Evolutionary conservation across 257 asterid species (phyloP).

Genomic region (Solanum tacnaense): DNA sequence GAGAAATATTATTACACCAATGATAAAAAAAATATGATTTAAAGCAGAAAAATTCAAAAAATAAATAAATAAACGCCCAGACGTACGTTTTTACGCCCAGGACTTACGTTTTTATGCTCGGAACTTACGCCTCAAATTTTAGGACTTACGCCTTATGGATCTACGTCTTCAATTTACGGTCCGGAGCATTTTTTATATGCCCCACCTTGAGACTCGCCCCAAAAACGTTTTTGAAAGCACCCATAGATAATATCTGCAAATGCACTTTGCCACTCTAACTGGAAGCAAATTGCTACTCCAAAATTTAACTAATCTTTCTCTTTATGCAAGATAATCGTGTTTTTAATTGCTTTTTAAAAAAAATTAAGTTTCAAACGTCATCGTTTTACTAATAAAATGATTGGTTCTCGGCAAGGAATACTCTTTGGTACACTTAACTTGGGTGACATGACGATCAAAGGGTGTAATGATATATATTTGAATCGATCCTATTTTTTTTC

Average conservation of each 20-base stretch:
- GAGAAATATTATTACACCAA: too few relatives aligned
- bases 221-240: too few relatives aligned
- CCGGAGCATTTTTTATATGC: too few relatives aligned
- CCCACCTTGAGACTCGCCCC: too few relatives aligned
- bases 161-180: too few relatives aligned
- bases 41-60: too few relatives aligned
- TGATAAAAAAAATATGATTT: too few relatives aligned
- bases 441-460: neutral
- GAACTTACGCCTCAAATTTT: too few relatives aligned
- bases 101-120: too few relatives aligned
- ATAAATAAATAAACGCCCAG: too few relatives aligned
- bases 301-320: neutral
- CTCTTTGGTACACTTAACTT: neutral
- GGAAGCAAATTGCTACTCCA: neutral
- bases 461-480: neutral
- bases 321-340: neutral
- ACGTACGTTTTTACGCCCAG: too few relatives aligned
- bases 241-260: neutral
- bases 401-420: neutral
- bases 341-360: neutral
- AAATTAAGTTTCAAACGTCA: neutral
- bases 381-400: neutral
- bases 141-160: too few relatives aligned
- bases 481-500: neutral
- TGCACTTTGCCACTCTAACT: neutral